Conservation (phyloP, 2,329 filamentous ascomycete species). For the Colletotrichum euphorbiae region DNA sequence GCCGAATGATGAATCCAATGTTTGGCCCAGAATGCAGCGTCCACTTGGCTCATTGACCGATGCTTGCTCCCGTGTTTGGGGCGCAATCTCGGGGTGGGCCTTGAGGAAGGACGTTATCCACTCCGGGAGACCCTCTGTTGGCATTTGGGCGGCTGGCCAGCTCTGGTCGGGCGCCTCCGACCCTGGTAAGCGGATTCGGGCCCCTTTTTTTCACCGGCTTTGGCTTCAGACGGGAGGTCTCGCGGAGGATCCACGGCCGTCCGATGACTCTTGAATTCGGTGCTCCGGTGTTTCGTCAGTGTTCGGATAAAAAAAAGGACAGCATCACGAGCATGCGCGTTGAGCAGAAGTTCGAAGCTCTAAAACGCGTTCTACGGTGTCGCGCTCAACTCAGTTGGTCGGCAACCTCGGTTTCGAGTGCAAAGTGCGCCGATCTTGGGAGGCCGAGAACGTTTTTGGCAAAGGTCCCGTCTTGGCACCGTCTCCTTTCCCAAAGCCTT, state of each 20-base stretch:
- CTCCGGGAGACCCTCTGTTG: background rate
- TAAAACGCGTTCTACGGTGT: background rate
- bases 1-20: background rate
- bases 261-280: slow-evolving; percentile 27
- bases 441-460: slow-evolving; percentile 11
- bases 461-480: slow-evolving; percentile 24
- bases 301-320: background rate
- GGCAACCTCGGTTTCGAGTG: background rate
- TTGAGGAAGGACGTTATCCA: slow-evolving; percentile 19
- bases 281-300: background rate
- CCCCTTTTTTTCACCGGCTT: background rate
- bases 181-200: slow-evolving; percentile 1
- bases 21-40: slow-evolving; percentile 9
- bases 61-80: slow-evolving; percentile 19
- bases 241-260: slow-evolving; percentile 2
- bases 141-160: slow-evolving; percentile 24
- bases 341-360: background rate
- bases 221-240: slow-evolving; percentile 15
- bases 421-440: slow-evolving; percentile 18
- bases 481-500: slow-evolving; percentile 33
- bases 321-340: background rate
- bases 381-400: background rate
- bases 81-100: slow-evolving; percentile 33
- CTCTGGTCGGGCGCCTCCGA: slow-evolving; percentile 16
- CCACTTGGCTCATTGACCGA: slow-evolving; percentile 10